Percentiles rank a stretch among this genome's conserved stretches.
Conservation (phyloP, 1,139 yeast genomes). For the Meyerozyma athensensis region DNA sequence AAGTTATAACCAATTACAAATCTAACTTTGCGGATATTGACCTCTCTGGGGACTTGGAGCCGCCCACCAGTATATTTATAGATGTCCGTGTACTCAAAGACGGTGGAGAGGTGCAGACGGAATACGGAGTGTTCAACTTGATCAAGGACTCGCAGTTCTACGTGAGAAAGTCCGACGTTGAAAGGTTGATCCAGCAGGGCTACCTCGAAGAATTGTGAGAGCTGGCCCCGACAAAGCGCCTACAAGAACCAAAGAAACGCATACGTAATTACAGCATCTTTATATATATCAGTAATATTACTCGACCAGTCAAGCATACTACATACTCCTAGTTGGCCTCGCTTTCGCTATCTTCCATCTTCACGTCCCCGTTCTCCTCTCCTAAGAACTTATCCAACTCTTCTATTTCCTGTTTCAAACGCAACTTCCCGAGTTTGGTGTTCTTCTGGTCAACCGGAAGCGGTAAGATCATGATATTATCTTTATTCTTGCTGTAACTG, state of each 20-base stretch:
- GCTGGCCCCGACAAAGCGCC: too few relatives aligned
- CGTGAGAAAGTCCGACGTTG: conserved; percentile 91
- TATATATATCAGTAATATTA: neutral
- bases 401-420: conserved; percentile 35
- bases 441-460: conserved; percentile 60
- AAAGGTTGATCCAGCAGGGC: conserved; percentile 90
- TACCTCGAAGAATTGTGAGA: conserved; percentile 67
- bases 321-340: neutral
- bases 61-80: conserved; percentile 86
- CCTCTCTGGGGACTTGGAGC: conserved; percentile 78
- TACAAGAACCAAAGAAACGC: neutral
- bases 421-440: conserved; percentile 49
- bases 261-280: neutral
- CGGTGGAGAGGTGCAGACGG: conserved; percentile 97
- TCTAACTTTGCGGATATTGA: conserved; percentile 84
- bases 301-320: neutral
- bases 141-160: conserved; percentile 96
- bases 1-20: conserved; percentile 68
- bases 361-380: conserved; percentile 12
- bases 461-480: conserved; percentile 52
- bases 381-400: conserved; percentile 22
- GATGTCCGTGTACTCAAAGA: conserved; percentile 91
- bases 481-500: conserved; percentile 38
- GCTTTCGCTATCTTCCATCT: conserved; percentile 4
- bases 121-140: conserved; percentile 90